Evolutionary conservation across 352 stramenopile species (phyloP).

Genomic region (Phytophthora pistaciae): DNA sequence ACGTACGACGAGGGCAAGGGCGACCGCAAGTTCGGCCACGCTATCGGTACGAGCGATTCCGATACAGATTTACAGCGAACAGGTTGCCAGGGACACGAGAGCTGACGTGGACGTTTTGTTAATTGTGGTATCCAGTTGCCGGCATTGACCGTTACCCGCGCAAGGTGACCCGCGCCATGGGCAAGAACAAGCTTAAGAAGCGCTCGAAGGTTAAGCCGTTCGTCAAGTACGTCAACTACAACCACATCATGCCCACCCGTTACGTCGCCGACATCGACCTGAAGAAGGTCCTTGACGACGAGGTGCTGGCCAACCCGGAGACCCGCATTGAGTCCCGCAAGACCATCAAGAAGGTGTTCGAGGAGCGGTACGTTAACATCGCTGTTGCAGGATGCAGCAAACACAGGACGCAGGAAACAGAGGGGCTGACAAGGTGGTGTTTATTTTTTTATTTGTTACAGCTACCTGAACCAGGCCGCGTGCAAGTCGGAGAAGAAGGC

Average conservation of each 20-base stretch:
- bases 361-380: constrained; percentile 93
- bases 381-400: neutral
- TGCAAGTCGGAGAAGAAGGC: constrained; percentile 99
- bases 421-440: constrained; percentile 23
- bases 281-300: constrained; percentile 97
- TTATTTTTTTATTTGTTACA: constrained; percentile 23
- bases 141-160: constrained; percentile 96
- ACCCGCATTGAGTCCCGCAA: constrained; percentile 95
- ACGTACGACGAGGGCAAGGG: constrained; percentile 97
- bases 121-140: constrained; percentile 70
- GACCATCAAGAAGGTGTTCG: constrained; percentile 99
- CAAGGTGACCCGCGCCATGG: constrained; percentile 98
- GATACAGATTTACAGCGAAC: neutral
- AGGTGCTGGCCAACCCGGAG: constrained; percentile 87
- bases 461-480: constrained; percentile 94
- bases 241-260: constrained; percentile 99
- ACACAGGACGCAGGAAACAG: neutral
- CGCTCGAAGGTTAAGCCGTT: constrained; percentile 99
- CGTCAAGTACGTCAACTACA: constrained; percentile 99
- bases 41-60: constrained; percentile 77
- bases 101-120: constrained; percentile 7
- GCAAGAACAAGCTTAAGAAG: constrained; percentile 98
- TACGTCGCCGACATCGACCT: constrained; percentile 99
- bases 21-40: constrained; percentile 98
- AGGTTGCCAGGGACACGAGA: neutral